Evolutionary conservation across 495 filamentous ascomycete genomes (phyloP), one percentile per base, ranked within the genome.

Genomic region (Hypomontagnella submonticulosa): DNA sequence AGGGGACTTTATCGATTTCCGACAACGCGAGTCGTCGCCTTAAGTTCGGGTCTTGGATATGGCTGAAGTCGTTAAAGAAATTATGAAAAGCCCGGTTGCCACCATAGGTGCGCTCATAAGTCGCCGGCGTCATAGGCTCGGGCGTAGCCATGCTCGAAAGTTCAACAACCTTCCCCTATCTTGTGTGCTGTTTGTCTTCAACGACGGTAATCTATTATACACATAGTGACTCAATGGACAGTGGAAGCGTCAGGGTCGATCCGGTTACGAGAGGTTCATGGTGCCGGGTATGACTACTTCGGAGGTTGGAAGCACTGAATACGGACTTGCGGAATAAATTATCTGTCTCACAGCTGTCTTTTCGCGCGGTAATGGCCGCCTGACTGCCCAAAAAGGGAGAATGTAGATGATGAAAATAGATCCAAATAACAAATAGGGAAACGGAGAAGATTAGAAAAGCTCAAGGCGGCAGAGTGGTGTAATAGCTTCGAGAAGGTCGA

Each of bases 1-100:
- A 92, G 4, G 85, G 85, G 6, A 90, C 87, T 61, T 88, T 87
- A 74, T 93, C 90, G 52, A 93, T 88, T 70, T 90, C 84, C 23
- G 85, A 84, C 42, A 93, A 85, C 41, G 90, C 89, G 15, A 87
- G 84, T 38, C 89, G 83, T 62, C 89, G 83, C 57, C 88, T 83
- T 59, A 91, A 84, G 66, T 90, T 89, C 36, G 89, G 87, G 63
- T 92, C 89, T 57, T 81, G 80, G 66, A 91, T 83, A 64, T 89
- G 85, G 23, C 83, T 83, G 63, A 79, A 81, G 38, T 80, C 77
- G 47, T 83, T 85, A 74, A 83, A 78, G 70, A 86, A 87, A 70
- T 87, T 87, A 71, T 85, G 83, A 57, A 88, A 87, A 40, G 84
- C 84, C 34, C 81, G 78, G 61, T 85, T 85, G 15, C 83, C 83